phyloP scores from a whole-genome alignment of 139 green algal genomes.

The Chlorella vulgaris region DNA sequence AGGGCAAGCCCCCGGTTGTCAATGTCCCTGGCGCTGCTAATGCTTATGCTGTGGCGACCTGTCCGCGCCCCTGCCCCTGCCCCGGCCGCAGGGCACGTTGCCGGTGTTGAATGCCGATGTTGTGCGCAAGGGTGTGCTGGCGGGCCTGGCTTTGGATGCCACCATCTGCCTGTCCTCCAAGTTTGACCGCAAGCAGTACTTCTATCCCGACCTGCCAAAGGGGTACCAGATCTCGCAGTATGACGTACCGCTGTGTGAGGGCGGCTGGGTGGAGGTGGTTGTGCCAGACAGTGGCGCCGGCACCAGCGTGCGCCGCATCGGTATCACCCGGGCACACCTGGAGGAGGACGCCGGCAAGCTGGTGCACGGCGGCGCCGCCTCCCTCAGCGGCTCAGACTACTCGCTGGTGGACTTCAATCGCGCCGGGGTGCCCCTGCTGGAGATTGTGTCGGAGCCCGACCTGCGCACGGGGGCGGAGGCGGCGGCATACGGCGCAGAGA shows the following conservation, averaged over 20 bases:
- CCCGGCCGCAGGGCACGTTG: conserved; percentile 88
- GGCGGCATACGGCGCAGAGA: conserved; percentile 89
- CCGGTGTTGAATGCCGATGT: conserved; percentile 82
- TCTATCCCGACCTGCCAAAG: conserved; percentile 98
- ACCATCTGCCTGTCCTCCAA: conserved; percentile 80
- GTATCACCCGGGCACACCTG: conserved; percentile 83
- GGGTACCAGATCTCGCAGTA: conserved; percentile 98
- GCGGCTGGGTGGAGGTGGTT: conserved; percentile 63
- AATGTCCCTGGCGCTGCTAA: no score
- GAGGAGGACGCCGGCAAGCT: conserved; percentile 98
- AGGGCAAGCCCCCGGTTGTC: no score
- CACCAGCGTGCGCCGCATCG: conserved; percentile 44
- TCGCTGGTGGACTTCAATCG: conserved; percentile 92
- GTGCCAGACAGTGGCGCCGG: conserved; percentile 42
- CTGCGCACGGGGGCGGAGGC: conserved; percentile 89
- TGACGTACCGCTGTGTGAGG: conserved; percentile 81
- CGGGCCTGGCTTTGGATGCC: conserved; percentile 86
- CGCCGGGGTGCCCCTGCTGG: conserved; percentile 88
- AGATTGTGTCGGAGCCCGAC: conserved; percentile 97
- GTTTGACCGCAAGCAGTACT: conserved; percentile 99
- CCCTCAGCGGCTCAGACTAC: conserved; percentile 70
- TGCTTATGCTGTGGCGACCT: no score
- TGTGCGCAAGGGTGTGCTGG: conserved; percentile 73
- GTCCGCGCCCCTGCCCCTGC: no score
- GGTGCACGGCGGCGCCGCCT: conserved; percentile 73